Base-by-base conservation (phyloP, 108 stramenopile genomes). In the Aurantiochytrium sp. region DNA sequence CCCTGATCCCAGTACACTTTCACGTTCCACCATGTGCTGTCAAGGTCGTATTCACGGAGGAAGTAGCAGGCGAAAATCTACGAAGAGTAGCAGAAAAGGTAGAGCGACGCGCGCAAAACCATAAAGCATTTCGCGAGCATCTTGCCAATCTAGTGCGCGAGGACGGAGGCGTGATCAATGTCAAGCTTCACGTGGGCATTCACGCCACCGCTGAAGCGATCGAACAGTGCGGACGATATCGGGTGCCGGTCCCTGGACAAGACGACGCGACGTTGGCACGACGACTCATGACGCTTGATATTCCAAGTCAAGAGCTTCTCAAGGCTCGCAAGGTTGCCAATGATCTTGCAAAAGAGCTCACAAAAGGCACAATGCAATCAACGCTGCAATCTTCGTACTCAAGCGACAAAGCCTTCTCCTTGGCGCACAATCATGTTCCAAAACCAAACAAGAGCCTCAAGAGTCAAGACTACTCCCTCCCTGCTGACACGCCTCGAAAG, bases 131-230 rank as follows among this genome's bases (percentile, higher is more conserved):
- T 23, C 6, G 51, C 3, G 76, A 83, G 51, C 76, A 83, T 28
- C 76, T 83, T 12, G 51, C n/a, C 14, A 83, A 83, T 23, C 76
- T 83, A 16, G 64, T 69, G 4, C 64, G 64, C 35, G 76, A 83
- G 51, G 49, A 83, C n/a, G 51, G 76, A 43, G 76, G 76, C n/a
- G 51, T 83, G 6, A 83, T 83, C n/a, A 83, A 83, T 53, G 76
- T 83, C 12, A 83, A 83, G 49, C 16, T 53, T 53, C n/a, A 47
- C 12, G 51, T 83, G 12, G 12, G 44, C 51, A 53, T 18, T 6
- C 76, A 43, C 8, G 76, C 49, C 45, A 83, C 76, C 43, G 76
- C 76, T 6, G 76, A 83, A 55, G 45, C 76, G 12, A 23, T 53
- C n/a, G 76, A 47, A 35, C n/a, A 53, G 23, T 16, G 6, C n/a